Conservation (phyloP, 2,329 filamentous ascomycete species). For the Pseudogymnoascus sp. region DNA sequence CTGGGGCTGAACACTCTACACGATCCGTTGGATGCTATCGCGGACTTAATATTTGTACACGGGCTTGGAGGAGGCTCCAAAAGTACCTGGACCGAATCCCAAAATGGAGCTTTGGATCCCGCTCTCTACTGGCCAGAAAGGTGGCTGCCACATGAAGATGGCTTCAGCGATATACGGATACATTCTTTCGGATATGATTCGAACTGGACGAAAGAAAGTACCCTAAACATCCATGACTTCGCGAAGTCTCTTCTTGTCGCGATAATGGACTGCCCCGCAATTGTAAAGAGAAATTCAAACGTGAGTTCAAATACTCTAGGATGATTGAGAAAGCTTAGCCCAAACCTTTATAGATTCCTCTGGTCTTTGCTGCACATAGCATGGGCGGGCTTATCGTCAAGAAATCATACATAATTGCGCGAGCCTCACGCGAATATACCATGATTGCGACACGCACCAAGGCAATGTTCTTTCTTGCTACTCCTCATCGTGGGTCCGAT, state of each 20-base stretch:
- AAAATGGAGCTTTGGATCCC: not conserved
- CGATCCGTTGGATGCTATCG: not conserved
- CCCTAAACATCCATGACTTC: conserved; percentile 15
- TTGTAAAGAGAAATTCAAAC: not conserved
- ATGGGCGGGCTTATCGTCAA: conserved; percentile 27
- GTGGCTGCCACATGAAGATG: conserved; percentile 29
- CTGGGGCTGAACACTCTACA: not conserved
- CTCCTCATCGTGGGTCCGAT: conserved; percentile 27
- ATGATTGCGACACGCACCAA: conserved; percentile 20
- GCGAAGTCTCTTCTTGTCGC: conserved; percentile 23
- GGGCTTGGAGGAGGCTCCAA: conserved; percentile 31
- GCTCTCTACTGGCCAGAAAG: conserved; percentile 29
- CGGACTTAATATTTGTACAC: conserved; percentile 34
- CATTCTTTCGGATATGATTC: conserved; percentile 24
- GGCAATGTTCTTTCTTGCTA: conserved; percentile 31
- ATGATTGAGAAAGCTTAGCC: not conserved
- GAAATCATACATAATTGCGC: conserved; percentile 24
- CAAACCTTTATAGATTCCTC: not conserved
- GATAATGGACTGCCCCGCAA: conserved; percentile 18
- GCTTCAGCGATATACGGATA: conserved; percentile 28
- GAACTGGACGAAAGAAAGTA: conserved; percentile 13
- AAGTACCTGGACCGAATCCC: conserved; percentile 30
- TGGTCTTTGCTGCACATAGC: not conserved
- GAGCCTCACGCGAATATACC: conserved; percentile 13
- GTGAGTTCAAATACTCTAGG: conserved; percentile 9